Evolutionary conservation across 1,139 yeast genomes (phyloP), one percentile per base, ranked within the genome.

Genomic region (Ogataea hybrid): DNA sequence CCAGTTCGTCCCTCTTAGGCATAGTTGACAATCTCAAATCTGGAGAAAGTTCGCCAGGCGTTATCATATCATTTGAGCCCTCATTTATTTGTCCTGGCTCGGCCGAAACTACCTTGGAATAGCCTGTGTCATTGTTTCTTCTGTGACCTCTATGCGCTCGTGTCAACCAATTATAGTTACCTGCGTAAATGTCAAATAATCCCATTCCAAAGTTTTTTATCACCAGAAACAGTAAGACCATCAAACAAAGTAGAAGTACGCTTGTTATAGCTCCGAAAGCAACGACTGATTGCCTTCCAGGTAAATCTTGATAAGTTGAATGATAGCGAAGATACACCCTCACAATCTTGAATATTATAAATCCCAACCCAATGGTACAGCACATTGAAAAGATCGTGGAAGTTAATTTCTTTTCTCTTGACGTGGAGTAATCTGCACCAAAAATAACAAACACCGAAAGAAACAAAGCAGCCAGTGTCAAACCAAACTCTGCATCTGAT

Each of bases 301-400:
- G n/a, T n/a, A n/a, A n/a, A n/a, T n/a, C n/a, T n/a, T n/a, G n/a
- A n/a, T n/a, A n/a, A n/a, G n/a, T n/a, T n/a, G n/a, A n/a, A n/a
- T n/a, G n/a, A n/a, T n/a, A n/a, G n/a, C n/a, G n/a, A n/a, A n/a
- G n/a, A n/a, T n/a, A n/a, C n/a, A n/a, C n/a, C n/a, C n/a, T n/a
- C n/a, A n/a, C n/a, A n/a, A n/a, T n/a, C n/a, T n/a, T n/a, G n/a
- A 69, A 69, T 7, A 70, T 44, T 12, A 70, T 68, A 48, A 70
- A 71, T 2, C 67, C 71, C 27, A 65, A 54, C 0, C 71, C 74
- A 0, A 55, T 18, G 2, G 67, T 52, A 22, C 29, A 45, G 25
- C 38, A 42, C 3, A 15, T 11, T 8, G 39, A 37, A 10, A 37
- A 33, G n/a, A 31, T 20, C 2, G 37, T 12, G 7, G 44, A 32